phyloP scores from a whole-genome alignment of 192 early-diverging fungal species.

The Backusella sp. region DNA sequence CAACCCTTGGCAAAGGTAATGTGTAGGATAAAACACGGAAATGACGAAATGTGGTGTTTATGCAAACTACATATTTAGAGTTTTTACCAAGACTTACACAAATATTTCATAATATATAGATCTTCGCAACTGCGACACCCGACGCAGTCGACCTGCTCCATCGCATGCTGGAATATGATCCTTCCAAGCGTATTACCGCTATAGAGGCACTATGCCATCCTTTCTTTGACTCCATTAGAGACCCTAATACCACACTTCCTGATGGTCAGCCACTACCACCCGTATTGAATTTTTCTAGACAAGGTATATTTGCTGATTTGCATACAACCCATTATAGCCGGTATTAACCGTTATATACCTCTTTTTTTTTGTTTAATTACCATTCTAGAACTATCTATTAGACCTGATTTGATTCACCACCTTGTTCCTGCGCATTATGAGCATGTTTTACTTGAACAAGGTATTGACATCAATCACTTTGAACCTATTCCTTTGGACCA shows the following conservation, averaged over 20 bases:
- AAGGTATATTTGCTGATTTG: conserved; percentile 43
- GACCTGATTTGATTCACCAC: conserved; percentile 71
- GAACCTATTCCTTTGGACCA: conserved; percentile 56
- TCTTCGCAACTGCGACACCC: conserved; percentile 68
- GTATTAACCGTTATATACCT: background rate
- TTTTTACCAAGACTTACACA: conserved; percentile 5
- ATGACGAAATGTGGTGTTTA: background rate
- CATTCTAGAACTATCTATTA: conserved; percentile 78
- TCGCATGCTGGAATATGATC: conserved; percentile 89
- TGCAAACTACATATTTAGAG: background rate
- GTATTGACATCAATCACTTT: conserved; percentile 76
- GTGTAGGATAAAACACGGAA: background rate
- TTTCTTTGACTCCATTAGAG: conserved; percentile 96
- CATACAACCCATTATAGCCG: background rate
- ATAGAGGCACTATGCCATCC: conserved; percentile 90
- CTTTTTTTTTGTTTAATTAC: conserved; percentile 4
- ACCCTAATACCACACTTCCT: conserved; percentile 76
- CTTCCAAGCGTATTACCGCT: conserved; percentile 76
- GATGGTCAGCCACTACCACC: conserved; percentile 82
- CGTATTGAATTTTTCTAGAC: conserved; percentile 85
- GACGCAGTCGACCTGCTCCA: conserved; percentile 86
- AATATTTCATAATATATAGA: conserved; percentile 41
- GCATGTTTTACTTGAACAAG: conserved; percentile 47
- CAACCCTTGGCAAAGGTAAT: conserved; percentile 80
- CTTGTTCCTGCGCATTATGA: conserved; percentile 83